Percentiles rank a stretch among this genome's conserved stretches.
Conservation (phyloP, 306 rosid genomes). For the Calophaca sinica region DNA sequence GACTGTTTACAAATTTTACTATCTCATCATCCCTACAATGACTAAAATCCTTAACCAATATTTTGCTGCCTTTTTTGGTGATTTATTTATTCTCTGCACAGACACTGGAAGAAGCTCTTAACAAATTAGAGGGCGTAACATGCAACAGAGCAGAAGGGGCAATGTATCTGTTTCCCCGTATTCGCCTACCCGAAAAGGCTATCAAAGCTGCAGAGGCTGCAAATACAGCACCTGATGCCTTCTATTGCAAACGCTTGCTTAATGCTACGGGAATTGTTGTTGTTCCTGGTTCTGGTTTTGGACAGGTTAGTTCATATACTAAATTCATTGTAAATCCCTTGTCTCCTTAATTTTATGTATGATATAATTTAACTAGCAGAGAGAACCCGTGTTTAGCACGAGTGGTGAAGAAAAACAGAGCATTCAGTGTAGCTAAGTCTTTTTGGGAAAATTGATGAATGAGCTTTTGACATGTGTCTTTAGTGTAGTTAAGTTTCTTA, state of each 20-base stretch:
- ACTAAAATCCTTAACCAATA: neutral
- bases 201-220: slow-evolving; percentile 80
- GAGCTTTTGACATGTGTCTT: too few species aligned
- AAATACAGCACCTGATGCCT: slow-evolving; percentile 71
- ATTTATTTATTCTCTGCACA: slow-evolving; percentile 36
- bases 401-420: too few species aligned
- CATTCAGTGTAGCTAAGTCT: too few species aligned
- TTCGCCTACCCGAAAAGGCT: slow-evolving; percentile 72
- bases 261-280: slow-evolving; percentile 85
- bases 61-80: neutral
- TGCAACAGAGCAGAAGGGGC: slow-evolving; percentile 97
- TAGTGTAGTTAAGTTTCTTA: too few species aligned
- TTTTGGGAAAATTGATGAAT: too few species aligned
- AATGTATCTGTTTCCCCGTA: slow-evolving; percentile 82
- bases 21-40: too few species aligned
- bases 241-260: slow-evolving; percentile 75
- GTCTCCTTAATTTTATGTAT: neutral
- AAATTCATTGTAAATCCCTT: neutral
- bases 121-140: slow-evolving; percentile 80
- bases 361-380: too few species aligned
- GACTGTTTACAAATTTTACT: neutral
- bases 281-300: slow-evolving; percentile 94
- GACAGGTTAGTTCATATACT: slow-evolving; percentile 69
- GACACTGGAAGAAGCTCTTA: slow-evolving; percentile 78
- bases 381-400: too few species aligned